Percentiles rank a stretch among this genome's conserved stretches.
Evolutionary conservation across 352 stramenopile species (phyloP).

Genomic region (Phytophthora parvispora): DNA sequence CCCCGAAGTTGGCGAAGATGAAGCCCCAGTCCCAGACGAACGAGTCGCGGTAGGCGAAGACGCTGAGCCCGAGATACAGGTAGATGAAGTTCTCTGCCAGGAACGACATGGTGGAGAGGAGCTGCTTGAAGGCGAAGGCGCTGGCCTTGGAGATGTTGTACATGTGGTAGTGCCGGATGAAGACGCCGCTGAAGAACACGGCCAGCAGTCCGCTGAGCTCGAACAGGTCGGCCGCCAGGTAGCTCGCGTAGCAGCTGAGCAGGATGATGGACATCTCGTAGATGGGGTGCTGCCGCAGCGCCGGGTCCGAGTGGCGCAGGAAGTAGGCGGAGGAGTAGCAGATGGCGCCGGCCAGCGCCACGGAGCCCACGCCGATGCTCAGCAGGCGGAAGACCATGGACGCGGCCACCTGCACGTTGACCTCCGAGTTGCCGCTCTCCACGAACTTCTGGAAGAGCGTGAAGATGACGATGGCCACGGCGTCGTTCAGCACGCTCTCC

Average conservation of each 20-base stretch:
- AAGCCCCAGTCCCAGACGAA: constrained; percentile 84
- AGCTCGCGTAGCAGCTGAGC: constrained; percentile 79
- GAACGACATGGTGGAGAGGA: constrained; percentile 72
- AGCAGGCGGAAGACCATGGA: constrained; percentile 55
- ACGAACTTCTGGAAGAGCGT: constrained; percentile 72
- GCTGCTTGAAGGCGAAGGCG: constrained; percentile 65
- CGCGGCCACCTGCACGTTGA: constrained; percentile 41
- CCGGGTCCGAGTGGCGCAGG: constrained; percentile 55
- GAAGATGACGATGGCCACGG: constrained; percentile 90
- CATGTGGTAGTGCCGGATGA: constrained; percentile 83
- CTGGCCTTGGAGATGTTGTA: constrained; percentile 74
- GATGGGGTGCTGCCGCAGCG: constrained; percentile 59
- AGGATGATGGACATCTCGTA: constrained; percentile 86
- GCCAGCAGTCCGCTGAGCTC: constrained; percentile 90
- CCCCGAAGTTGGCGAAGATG: constrained; percentile 55
- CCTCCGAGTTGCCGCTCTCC: constrained; percentile 52
- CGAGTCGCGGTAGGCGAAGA: constrained; percentile 66
- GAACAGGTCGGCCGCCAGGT: constrained; percentile 72
- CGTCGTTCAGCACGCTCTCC: constrained; percentile 94
- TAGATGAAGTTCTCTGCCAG: constrained; percentile 83
- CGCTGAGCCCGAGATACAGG: constrained; percentile 76
- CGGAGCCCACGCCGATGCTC: constrained; percentile 60
- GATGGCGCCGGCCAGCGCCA: constrained; percentile 55
- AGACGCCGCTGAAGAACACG: constrained; percentile 93
- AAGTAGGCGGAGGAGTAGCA: constrained; percentile 75